Conservation (phyloP, 768 basidiomycete species). For the Hebeloma cylindrosporum region DNA sequence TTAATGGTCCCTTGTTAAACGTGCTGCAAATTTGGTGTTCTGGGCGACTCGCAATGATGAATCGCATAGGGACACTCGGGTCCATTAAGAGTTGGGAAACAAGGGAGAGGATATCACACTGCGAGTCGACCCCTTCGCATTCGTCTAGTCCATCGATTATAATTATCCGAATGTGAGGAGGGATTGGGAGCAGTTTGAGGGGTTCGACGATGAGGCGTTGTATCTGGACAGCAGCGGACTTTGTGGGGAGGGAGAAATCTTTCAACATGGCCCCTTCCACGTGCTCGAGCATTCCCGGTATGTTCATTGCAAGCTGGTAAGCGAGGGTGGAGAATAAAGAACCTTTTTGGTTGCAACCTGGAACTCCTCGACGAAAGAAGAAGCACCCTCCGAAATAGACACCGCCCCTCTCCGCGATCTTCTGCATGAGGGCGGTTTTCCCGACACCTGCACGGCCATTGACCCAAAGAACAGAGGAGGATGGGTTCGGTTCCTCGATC, state of each 20-base stretch:
- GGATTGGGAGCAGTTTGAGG: no score
- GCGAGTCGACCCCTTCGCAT: no score
- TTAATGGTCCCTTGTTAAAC: no score
- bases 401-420: constrained; percentile 20
- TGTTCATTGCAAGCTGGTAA: constrained; percentile 17
- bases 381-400: constrained; percentile 13
- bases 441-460: constrained; percentile 24
- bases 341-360: neutral
- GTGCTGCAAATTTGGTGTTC: no score
- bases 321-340: constrained; percentile 22
- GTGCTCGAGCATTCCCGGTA: constrained; percentile 2
- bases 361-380: constrained; percentile 14
- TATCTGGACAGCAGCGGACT: constrained; percentile 10
- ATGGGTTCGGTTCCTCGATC: neutral
- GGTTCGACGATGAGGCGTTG: constrained; percentile 6
- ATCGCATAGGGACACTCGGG: no score
- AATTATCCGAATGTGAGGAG: no score
- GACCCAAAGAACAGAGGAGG: constrained; percentile 18
- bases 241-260: constrained; percentile 8
- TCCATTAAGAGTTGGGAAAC: no score
- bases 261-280: constrained; percentile 1
- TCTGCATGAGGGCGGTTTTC: constrained; percentile 29
- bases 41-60: no score
- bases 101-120: no score
- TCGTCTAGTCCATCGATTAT: no score